phyloP scores from a whole-genome alignment of 2,329 filamentous ascomycete species.

The Aureobasidium leucospermi region DNA sequence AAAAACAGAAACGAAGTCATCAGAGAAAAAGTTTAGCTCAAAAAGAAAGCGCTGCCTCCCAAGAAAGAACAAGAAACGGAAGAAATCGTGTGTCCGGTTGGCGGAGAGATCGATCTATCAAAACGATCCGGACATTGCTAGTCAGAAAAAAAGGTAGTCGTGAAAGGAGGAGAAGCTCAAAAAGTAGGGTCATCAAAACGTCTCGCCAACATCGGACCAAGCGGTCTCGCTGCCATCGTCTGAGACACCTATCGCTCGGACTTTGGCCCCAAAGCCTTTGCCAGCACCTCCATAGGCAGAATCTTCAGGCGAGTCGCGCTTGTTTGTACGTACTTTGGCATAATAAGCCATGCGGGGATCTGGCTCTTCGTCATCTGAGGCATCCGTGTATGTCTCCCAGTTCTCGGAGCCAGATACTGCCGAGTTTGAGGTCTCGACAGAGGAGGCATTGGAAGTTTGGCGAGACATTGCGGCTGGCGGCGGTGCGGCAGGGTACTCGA shows the following conservation, averaged over 20 bases:
- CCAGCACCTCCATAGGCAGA: conserved; percentile 22
- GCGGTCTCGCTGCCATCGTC: conserved; percentile 27
- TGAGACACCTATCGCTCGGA: conserved; percentile 21
- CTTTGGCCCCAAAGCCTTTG: background rate
- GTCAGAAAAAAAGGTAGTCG: background rate
- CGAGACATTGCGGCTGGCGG: conserved; percentile 21
- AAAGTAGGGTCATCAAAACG: conserved; percentile 23
- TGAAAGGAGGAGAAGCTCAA: background rate
- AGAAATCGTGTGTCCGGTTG: background rate
- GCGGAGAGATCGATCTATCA: background rate
- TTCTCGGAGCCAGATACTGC: conserved; percentile 54
- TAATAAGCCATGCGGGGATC: conserved; percentile 75
- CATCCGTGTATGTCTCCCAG: conserved; percentile 92
- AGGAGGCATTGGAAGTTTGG: conserved; percentile 27
- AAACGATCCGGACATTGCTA: background rate
- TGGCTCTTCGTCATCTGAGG: conserved; percentile 43
- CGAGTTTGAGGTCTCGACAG: conserved; percentile 27
- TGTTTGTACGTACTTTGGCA: conserved; percentile 57
- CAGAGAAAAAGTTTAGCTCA: background rate
- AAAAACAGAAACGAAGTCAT: background rate
- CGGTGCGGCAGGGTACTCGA: conserved; percentile 24
- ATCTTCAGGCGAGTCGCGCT: conserved; percentile 46
- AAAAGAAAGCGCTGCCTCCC: background rate
- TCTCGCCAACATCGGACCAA: conserved; percentile 31
- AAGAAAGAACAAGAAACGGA: background rate